These are phyloP conservation scores for Podaxis sp. DNA, from an alignment of 768 basidiomycete genomes.

Conservation along the genomic window DNA sequence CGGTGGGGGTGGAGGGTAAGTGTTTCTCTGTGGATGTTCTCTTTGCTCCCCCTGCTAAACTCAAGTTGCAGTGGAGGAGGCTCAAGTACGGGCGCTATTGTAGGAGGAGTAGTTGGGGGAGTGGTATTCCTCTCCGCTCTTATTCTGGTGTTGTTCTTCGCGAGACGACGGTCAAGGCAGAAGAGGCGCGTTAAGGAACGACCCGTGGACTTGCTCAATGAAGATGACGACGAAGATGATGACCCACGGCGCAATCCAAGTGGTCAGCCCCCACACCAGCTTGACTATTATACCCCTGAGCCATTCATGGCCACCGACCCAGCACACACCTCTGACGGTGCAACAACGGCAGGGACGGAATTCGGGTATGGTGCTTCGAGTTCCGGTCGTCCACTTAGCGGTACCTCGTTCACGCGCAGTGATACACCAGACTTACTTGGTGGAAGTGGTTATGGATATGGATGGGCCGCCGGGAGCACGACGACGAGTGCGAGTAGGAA, in stretches of 20 bases:
- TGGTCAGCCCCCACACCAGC: slow-evolving; percentile 42
- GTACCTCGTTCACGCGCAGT: slow-evolving; percentile 34
- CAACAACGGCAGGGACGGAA: slow-evolving; percentile 14
- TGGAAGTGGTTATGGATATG: slow-evolving; percentile 16
- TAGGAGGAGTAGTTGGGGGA: slow-evolving; percentile 52
- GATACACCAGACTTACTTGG: slow-evolving; percentile 37
- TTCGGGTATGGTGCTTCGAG: slow-evolving; percentile 14
- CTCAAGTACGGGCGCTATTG: slow-evolving; percentile 43
- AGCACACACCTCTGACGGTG: slow-evolving; percentile 31
- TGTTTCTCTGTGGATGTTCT: neutral
- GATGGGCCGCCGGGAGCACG: slow-evolving; percentile 19
- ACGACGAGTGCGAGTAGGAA: slow-evolving; percentile 35
- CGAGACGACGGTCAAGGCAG: slow-evolving; percentile 40
- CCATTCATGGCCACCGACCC: slow-evolving; percentile 72
- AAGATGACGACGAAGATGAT: slow-evolving; percentile 43
- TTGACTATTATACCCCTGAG: slow-evolving; percentile 65
- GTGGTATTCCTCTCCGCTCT: slow-evolving; percentile 37
- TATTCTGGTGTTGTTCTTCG: slow-evolving; percentile 42
- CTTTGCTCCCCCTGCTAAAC: neutral
- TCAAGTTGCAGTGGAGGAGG: slow-evolving; percentile 10
- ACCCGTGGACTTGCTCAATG: slow-evolving; percentile 64
- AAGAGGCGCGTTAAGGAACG: slow-evolving; percentile 44
- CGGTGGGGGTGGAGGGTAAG: slow-evolving; percentile 21
- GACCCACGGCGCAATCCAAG: slow-evolving; percentile 25
- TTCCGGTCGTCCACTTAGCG: slow-evolving; percentile 29